Evolutionary conservation across 371 early-diverging fungal genomes (phyloP), one percentile per base, ranked within the genome.

Genomic region (Vittaforma corneae): DNA sequence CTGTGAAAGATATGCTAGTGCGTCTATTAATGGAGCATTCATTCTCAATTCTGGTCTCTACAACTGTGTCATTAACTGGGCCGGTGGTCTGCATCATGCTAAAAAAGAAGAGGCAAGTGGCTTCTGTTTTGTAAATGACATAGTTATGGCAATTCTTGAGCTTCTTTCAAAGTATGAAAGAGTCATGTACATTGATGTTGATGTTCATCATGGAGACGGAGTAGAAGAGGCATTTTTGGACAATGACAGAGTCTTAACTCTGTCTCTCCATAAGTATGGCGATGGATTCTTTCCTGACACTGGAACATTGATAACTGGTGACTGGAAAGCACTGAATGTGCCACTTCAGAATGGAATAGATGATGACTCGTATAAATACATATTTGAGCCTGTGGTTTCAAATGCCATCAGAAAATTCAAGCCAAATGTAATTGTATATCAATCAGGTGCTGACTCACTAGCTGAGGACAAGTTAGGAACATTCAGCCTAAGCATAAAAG

Each of bases 161-260:
- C 77, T 93, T 18, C 77, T 93, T 33, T 81, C 87, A 81, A 82
- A 74, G 58, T 73, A 79, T 48, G 48, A 57, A 42, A 83, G 90
- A 29, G 89, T 92, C 0, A 77, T 92, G 6, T 92, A 92, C 71
- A 83, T 92, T 16, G 93, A 92, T 68, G 90, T 91, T 68, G 93
- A 92, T 73, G 86, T 90, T 60, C 93, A 92, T 76, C 93, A 92
- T 70, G 93, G 93, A 22, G 93, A 92, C 72, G 93, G 91, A 40
- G 93, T 92, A 1, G 90, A 80, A 67, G 81, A 92, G 75, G 92
- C 92, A 5, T 92, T 92, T 72, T 87, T 87, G 62, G 81, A 83
- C 18, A 86, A 86, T 3, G 88, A 91, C 66, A 82, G 91, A 44
- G 92, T 91, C 3, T 85, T 90, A 85, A 91, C 91, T 0, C 85